Conservation (phyloP, 2,329 filamentous ascomycete genomes). For the Pyrenophora tritici-repentis region DNA sequence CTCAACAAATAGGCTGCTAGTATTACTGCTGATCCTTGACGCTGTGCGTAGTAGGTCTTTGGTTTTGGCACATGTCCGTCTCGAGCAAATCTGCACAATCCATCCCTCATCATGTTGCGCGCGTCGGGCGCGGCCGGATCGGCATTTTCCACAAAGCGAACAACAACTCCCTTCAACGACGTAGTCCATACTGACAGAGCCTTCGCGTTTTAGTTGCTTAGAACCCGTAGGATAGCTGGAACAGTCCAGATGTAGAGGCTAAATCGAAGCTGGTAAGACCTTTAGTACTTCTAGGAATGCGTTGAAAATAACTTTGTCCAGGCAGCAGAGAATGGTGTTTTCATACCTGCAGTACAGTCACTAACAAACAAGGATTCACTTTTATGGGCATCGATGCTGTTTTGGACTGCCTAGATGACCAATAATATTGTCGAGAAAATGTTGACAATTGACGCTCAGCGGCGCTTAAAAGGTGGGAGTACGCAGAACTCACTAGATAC, state of each 20-base stretch:
- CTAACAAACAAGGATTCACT: not conserved
- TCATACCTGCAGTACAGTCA: slow-evolving; percentile 3
- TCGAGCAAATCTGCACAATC: slow-evolving; percentile 10
- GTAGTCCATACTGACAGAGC: not conserved
- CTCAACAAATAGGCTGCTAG: slow-evolving; percentile 7
- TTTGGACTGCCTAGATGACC: not conserved
- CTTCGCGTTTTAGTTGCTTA: not conserved
- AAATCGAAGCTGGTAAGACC: not conserved
- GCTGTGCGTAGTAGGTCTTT: slow-evolving; percentile 4
- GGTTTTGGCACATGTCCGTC: slow-evolving; percentile 5
- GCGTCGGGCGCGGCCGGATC: not conserved
- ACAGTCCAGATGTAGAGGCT: not conserved
- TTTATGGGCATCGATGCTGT: not conserved
- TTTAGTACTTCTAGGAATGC: not conserved
- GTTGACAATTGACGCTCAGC: not conserved
- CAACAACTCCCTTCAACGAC: not conserved
- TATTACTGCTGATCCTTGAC: slow-evolving; percentile 3
- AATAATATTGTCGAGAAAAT: not conserved
- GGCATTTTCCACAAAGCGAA: slow-evolving; percentile 8
- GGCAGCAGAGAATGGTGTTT: not conserved
- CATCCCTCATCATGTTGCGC: slow-evolving; percentile 1
- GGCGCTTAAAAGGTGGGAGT: not conserved
- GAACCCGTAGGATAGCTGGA: not conserved
- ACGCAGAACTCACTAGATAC: too few species aligned
- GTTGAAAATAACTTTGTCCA: not conserved